phyloP scores from a whole-genome alignment of 306 rosid species.

The Citrullus amarus region DNA sequence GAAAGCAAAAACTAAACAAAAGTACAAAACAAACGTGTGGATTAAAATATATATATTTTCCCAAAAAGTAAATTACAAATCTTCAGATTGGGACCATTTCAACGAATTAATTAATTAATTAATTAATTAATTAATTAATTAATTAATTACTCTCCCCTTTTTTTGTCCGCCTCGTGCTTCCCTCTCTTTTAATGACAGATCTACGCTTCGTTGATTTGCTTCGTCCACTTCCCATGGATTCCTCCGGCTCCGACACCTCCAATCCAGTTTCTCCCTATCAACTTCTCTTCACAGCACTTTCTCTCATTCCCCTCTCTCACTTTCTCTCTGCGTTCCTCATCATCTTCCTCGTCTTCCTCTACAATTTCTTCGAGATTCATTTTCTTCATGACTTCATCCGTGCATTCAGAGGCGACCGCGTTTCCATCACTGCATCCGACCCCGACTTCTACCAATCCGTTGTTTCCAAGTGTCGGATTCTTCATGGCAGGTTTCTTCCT shows the following conservation, averaged over 20 bases:
- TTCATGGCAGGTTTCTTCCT: constrained; percentile 38
- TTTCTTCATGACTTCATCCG: constrained; percentile 41
- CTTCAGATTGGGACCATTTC: no score
- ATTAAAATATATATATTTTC: no score
- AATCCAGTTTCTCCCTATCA: constrained; percentile 20
- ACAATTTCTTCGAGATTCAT: constrained; percentile 66
- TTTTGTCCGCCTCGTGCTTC: neutral
- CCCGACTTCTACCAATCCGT: constrained; percentile 46
- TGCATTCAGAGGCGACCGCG: constrained; percentile 43
- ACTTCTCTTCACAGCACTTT: constrained; percentile 30
- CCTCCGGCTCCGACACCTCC: neutral
- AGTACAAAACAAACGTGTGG: no score
- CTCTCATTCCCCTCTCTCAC: constrained; percentile 43
- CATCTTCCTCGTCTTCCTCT: constrained; percentile 17
- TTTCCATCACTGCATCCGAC: constrained; percentile 33
- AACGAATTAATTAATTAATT: no score
- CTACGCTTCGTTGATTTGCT: neutral
- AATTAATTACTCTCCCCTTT: no score
- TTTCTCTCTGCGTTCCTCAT: constrained; percentile 21
- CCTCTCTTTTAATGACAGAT: neutral
- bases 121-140: no score
- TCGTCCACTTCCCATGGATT: constrained; percentile 5
- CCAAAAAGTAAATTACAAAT: no score
- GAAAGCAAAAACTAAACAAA: no score
- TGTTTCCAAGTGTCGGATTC: constrained; percentile 69